Evolutionary conservation across 192 early-diverging fungal species (phyloP), one percentile per base, ranked within the genome.

Genomic region (Entophlyctis luteolus): DNA sequence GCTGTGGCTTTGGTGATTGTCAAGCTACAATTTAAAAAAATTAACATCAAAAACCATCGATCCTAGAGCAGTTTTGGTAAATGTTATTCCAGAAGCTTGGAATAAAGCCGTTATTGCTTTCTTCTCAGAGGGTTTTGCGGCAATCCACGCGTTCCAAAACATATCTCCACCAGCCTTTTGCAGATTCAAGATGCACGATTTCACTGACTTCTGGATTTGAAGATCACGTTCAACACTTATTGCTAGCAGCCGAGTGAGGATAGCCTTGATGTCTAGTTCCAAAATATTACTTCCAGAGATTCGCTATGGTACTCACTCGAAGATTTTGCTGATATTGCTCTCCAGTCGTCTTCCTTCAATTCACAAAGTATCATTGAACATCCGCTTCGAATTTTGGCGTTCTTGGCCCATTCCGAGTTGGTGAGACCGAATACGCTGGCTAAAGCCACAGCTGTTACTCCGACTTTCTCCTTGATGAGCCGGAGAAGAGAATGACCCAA

Each of bases 311-410:
- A 53, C 31, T 18, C 10, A 63, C 60, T 63, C 25, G 47, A 45
- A 8, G 42, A 32, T 32, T 49, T 63, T 5, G 22, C 50, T 28
- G 34, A 39, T 20, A 55, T 32, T 18, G 55, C 34, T 59, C 14
- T 42, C 72, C 72, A 74, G 4, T 74, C 72, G 4, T 52, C 58
- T 27, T 55, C 66, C 49, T 48, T 62, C 14, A 74, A n/a, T 29
- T 67, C 66, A 4, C 65, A 48, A 31, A 74, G 35, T 32, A 69
- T 59, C 4, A 23, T 52, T 4, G 57, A 31, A 46, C 66, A 62
- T 22, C 72, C 72, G 32, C 29, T 53, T 18, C 59, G 23, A 4
- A 74, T 56, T 46, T 63, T 59, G 28, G 48, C 12, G 32, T n/a
- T 33, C 39, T 74, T 68, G 1, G 42, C 72, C 49, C 62, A 68